Evolutionary conservation across 2,329 filamentous ascomycete genomes (phyloP).

Genomic region (Cylindrodendrum hubeiense): DNA sequence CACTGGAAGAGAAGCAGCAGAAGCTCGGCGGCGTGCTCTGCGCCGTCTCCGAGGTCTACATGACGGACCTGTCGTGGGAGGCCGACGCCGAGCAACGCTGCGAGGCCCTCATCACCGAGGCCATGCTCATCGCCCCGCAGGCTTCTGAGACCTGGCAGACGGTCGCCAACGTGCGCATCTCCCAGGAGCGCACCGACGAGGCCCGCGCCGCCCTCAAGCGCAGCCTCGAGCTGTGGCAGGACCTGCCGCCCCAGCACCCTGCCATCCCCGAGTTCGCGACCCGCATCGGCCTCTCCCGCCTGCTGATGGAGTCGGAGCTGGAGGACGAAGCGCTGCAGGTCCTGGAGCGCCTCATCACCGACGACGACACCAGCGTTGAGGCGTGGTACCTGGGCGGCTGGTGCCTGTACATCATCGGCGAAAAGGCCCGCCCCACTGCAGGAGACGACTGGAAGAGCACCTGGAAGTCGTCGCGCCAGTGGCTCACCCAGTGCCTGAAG

Average conservation of each 20-base stretch:
- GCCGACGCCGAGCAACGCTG: conserved; percentile 90
- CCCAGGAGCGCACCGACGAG: conserved; percentile 83
- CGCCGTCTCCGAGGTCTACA: conserved; percentile 95
- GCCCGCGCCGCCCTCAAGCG: conserved; percentile 82
- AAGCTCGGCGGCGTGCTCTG: conserved; percentile 94
- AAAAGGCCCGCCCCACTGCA: conserved; percentile 65
- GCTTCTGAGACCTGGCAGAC: conserved; percentile 95
- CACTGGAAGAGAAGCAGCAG: conserved; percentile 76
- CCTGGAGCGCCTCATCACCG: conserved; percentile 83
- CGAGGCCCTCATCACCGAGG: conserved; percentile 90
- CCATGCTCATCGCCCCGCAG: conserved; percentile 84
- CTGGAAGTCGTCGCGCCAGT: conserved; percentile 82
- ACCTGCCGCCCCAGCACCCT: conserved; percentile 78
- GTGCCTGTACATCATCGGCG: conserved; percentile 84
- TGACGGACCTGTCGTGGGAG: conserved; percentile 97
- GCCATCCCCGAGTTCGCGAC: conserved; percentile 87
- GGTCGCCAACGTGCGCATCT: conserved; percentile 92
- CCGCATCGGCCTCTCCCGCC: conserved; percentile 83
- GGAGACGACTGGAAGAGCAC: conserved; percentile 69
- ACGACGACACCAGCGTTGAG: conserved; percentile 95
- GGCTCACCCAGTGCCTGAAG: conserved; percentile 84
- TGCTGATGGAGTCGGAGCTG: conserved; percentile 92
- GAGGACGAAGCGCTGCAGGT: conserved; percentile 88
- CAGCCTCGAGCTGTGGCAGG: conserved; percentile 87
- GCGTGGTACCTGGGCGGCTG: conserved; percentile 98